Evolutionary conservation across 495 filamentous ascomycete genomes (phyloP).

Genomic region (Evansstolkia leycettana): DNA sequence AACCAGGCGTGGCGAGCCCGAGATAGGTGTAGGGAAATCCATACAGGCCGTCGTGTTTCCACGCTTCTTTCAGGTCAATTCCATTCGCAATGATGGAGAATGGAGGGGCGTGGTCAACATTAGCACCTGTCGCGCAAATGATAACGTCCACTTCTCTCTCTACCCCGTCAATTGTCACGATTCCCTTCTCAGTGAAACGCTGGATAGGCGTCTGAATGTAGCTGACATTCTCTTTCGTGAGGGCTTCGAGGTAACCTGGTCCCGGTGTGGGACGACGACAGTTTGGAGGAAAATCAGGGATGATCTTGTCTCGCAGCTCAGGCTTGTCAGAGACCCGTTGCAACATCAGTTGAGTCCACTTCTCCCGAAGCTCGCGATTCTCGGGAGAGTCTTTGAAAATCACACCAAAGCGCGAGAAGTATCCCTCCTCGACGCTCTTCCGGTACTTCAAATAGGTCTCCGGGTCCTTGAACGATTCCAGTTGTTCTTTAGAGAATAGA

Average conservation of each 20-base stretch:
- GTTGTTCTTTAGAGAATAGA: conserved; percentile 36
- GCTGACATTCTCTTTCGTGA: conserved; percentile 49
- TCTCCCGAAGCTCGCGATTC: conserved; percentile 34
- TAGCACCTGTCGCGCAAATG: conserved; percentile 60
- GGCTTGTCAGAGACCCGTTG: conserved; percentile 39
- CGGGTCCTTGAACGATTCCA: conserved; percentile 35
- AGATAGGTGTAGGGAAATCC: conserved; percentile 56
- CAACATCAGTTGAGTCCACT: conserved; percentile 40
- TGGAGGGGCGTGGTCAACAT: conserved; percentile 43
- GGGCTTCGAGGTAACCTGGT: conserved; percentile 58
- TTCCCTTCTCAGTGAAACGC: conserved; percentile 42
- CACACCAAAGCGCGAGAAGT: conserved; percentile 42
- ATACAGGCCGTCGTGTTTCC: conserved; percentile 38
- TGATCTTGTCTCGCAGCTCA: conserved; percentile 39
- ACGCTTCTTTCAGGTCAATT: conserved; percentile 35
- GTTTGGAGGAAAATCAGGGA: conserved; percentile 53
- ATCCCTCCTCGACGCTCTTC: conserved; percentile 39
- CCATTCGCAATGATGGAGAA: conserved; percentile 44
- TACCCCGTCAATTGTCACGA: conserved; percentile 40
- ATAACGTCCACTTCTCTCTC: conserved; percentile 42
- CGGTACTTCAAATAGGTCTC: conserved; percentile 37
- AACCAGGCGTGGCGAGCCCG: conserved; percentile 45
- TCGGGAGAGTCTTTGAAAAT: conserved; percentile 42
- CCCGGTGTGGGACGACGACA: conserved; percentile 63
- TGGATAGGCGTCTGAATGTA: conserved; percentile 46